Base-by-base conservation (phyloP, 108 stramenopile species). In the Cylindrotheca fusiformis region DNA sequence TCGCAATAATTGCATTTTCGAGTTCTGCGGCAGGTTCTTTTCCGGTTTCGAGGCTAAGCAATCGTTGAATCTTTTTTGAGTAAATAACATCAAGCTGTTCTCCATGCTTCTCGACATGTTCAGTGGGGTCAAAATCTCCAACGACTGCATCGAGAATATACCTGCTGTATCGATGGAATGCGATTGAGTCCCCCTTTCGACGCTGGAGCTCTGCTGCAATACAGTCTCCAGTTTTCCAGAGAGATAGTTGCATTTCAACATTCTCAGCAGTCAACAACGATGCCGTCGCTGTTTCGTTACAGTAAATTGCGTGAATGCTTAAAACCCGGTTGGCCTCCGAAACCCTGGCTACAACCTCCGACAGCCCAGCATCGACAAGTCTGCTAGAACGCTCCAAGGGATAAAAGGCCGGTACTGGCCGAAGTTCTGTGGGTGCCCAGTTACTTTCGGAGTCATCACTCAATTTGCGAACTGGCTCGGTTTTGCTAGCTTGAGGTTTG, bases 71-170 rank as follows among this genome's bases (percentile, higher is more conserved):
- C 36, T 75, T 72, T 52, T 76, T 58, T n/a, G 70, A 69, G 53
- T 71, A 68, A 58, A 76, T 55, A 5, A 71, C 32, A 69, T 84
- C 58, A 26, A 67, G n/a, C 44, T 78, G 67, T 27, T 52, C 71
- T 68, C 82, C 58, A 67, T 72, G 54, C 57, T 69, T 65, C 63
- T 65, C 63, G 53, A 64, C 5, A 67, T 76, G 71, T 23, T 72
- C 49, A 55, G 56, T 50, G 17, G 73, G 29, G 56, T 93, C 84
- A 67, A 86, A 84, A 27, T 84, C 85, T 0, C 85, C 87, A 52
- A 76, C 69, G 51, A 83, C 93, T 1, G 93, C 87, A 65, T 91
- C 87, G n/a, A 94, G 76, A 54, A 94, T 76, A 41, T 69, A 60
- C 19, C 87, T 65, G 18, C 75, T 70, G 58, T 90, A 91, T 23